Base-by-base conservation (phyloP, 306 rosid genomes). In the Prunus mongolica region DNA sequence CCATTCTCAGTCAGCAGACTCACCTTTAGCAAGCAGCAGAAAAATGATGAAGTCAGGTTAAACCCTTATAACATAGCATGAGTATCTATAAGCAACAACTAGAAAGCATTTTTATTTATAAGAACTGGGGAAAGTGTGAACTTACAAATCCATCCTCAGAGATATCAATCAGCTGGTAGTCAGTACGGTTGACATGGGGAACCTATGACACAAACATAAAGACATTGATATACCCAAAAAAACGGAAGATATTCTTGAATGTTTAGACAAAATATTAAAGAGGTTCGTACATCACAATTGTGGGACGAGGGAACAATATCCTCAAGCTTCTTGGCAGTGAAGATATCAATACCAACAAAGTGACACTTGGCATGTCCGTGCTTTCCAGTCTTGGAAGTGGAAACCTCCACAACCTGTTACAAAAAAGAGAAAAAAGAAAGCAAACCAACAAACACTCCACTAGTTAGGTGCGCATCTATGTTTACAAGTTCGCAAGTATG, bases 251-350 rank as follows among this genome's bases (percentile, higher is more conserved):
- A n/a, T 1, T 65, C 65, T 47, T 14, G 30, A 7, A 3, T 54
- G 46, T 1, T 47, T 20, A 25, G 20, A 30, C 9, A 30, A 34
- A 45, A 20, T 6, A 51, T 1, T 16, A 1, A 2, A 30, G 2
- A 3, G 57, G 15, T 9, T 74, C 87, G 66, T 86, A 94, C 98
- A 82, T 94, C 98, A 85, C 98, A 94, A 73, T 94, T 94, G 82
- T 94, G 98, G 73, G 98, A 94, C 32, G 98, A 94, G 2, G 98
- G 98, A 73, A 94, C 98, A 80, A 94, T 94, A 90, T 94, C 98
- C 78, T 94, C 98, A 25, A 91, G 97, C 88, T 94, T 94, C 82
- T 94, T 94, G 64, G 82, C 87, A 49, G 93, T 94, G 83, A 94
- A 94, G 85, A 94, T 94, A 81, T 94, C 98, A 76, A 94, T 94